Conservation (phyloP, 495 filamentous ascomycete genomes). For the Thermothielavioides terrestris region DNA sequence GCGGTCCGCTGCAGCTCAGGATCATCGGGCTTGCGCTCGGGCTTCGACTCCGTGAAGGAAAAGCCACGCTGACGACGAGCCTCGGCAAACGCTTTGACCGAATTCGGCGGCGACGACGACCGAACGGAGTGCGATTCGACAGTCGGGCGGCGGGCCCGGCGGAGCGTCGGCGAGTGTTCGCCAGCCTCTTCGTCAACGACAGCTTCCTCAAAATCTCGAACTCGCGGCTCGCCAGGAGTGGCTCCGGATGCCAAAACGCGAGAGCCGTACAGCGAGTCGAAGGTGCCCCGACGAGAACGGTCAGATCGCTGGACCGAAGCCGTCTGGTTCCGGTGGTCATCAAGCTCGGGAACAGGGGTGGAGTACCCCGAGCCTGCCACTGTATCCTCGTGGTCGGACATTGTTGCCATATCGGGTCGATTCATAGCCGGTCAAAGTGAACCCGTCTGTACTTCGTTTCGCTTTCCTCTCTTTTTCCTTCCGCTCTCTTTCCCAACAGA, state of each 20-base stretch:
- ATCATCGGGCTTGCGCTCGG: constrained; percentile 40
- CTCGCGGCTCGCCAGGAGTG: constrained; percentile 20
- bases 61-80: constrained; percentile 50
- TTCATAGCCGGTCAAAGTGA: background rate
- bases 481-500: no score
- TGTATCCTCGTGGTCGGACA: constrained; percentile 51
- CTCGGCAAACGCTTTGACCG: constrained; percentile 93
- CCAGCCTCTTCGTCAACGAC: constrained; percentile 71
- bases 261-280: constrained; percentile 44
- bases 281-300: constrained; percentile 46
- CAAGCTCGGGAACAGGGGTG: constrained; percentile 78
- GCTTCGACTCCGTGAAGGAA: constrained; percentile 38
- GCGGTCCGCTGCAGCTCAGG: constrained; percentile 60
- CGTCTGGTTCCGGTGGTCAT: constrained; percentile 83
- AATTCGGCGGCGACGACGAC: constrained; percentile 84
- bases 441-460: background rate
- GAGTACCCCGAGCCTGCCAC: constrained; percentile 47
- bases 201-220: constrained; percentile 62
- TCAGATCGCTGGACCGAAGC: constrained; percentile 52
- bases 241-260: constrained; percentile 33
- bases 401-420: constrained; percentile 24
- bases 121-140: constrained; percentile 40
- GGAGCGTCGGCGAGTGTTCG: constrained; percentile 27
- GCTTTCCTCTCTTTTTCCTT: constrained; percentile 3
- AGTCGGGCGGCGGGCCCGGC: constrained; percentile 40